Percentiles rank a stretch among this genome's conserved stretches.
Evolutionary conservation across 345 rosid species (phyloP).

Genomic region (Camelina neglecta): DNA sequence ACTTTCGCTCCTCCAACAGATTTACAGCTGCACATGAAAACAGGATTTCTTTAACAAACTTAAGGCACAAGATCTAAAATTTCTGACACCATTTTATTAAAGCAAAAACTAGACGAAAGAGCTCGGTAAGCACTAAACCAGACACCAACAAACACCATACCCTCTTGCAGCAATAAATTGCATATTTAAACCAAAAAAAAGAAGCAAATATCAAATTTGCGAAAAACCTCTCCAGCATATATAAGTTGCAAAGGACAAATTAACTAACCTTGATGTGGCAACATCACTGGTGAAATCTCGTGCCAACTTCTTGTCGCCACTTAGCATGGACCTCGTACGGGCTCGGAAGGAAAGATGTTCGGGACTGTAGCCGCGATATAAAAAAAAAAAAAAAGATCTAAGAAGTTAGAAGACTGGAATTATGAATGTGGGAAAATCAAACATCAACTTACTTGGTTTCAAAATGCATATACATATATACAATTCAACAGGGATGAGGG

Average conservation of each 20-base stretch:
- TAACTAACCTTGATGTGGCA: constrained; percentile 70
- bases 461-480: constrained; percentile 30
- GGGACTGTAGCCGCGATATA: constrained; percentile 64
- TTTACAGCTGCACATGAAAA: constrained; percentile 52
- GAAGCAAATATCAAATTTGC: constrained; percentile 13
- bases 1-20: constrained; percentile 81
- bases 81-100: constrained; percentile 6
- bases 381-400: not conserved
- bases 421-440: constrained; percentile 16
- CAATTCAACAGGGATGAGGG: constrained; percentile 39
- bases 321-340: constrained; percentile 79
- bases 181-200: not conserved
- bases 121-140: constrained; percentile 30
- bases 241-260: not conserved
- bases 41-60: constrained; percentile 27
- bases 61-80: constrained; percentile 24
- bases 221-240: constrained; percentile 18
- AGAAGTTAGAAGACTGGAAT: constrained; percentile 7
- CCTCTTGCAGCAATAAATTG: constrained; percentile 15
- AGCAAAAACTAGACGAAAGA: constrained; percentile 21
- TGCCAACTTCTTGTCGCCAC: constrained; percentile 70
- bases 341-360: constrained; percentile 84
- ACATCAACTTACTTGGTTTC: constrained; percentile 23
- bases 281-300: constrained; percentile 68
- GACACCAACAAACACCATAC: constrained; percentile 28